These are phyloP conservation scores for Aspergillus texensis DNA, from an alignment of 2,329 filamentous ascomycete species.

Conservation along the genomic window DNA sequence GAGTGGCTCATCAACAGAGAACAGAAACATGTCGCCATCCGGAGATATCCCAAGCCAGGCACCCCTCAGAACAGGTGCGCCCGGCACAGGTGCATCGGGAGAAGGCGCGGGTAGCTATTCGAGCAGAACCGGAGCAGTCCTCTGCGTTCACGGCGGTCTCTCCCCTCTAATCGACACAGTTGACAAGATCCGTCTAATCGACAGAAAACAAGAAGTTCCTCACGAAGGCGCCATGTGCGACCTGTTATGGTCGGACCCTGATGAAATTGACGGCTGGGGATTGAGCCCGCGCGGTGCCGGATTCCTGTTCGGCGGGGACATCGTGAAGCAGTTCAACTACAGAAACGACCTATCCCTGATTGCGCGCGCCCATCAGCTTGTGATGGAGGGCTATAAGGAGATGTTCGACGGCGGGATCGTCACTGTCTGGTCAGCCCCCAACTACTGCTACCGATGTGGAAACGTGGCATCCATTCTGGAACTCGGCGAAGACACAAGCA, in stretches of 20 bases:
- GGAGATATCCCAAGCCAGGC: constrained; percentile 46
- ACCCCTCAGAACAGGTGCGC: constrained; percentile 65
- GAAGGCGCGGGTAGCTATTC: constrained; percentile 58
- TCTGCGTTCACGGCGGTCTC: constrained; percentile 94
- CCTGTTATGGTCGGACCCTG: constrained; percentile 94
- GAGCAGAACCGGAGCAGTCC: constrained; percentile 74
- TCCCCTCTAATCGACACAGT: constrained; percentile 90
- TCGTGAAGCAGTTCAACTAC: constrained; percentile 95
- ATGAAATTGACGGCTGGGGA: constrained; percentile 94
- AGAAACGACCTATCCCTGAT: constrained; percentile 90
- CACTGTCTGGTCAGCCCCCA: constrained; percentile 97
- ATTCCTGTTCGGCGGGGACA: constrained; percentile 93
- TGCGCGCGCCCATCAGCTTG: constrained; percentile 91
- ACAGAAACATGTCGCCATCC: constrained; percentile 42
- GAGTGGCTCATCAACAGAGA: constrained; percentile 37
- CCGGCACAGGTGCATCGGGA: constrained; percentile 77
- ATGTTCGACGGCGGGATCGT: constrained; percentile 97
- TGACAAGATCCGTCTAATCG: constrained; percentile 91
- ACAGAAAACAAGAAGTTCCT: constrained; percentile 96
- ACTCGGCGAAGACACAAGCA: constrained; percentile 82
- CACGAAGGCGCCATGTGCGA: constrained; percentile 99
- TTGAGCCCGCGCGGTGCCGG: constrained; percentile 90
- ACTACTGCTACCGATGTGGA: constrained; percentile 94
- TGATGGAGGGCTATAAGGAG: constrained; percentile 99
- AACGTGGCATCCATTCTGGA: constrained; percentile 96